Evolutionary conservation across 2,329 filamentous ascomycete genomes (phyloP).

Genomic region (Monilinia polystroma): DNA sequence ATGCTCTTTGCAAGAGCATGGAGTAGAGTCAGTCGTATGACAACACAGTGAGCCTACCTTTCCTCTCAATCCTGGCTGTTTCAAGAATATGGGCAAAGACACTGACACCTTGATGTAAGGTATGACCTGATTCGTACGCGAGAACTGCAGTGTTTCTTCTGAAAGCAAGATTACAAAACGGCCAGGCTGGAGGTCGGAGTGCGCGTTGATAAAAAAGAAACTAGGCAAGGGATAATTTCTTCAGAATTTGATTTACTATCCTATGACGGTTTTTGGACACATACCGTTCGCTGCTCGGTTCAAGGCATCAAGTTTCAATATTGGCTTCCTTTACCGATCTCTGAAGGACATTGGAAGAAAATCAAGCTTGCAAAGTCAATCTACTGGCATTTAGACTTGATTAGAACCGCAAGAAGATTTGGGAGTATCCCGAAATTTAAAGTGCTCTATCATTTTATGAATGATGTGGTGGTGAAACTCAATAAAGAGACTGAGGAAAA

Average conservation of each 20-base stretch:
- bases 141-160: conserved; percentile 49
- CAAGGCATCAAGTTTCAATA: conserved; percentile 45
- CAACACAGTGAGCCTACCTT: conserved; percentile 9
- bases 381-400: background rate
- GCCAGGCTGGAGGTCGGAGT: conserved; percentile 48
- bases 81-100: background rate
- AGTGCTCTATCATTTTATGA: conserved; percentile 51
- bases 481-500: conserved; percentile 41
- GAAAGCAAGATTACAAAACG: conserved; percentile 45
- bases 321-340: conserved; percentile 48
- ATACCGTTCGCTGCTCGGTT: conserved; percentile 44
- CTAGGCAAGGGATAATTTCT: conserved; percentile 17
- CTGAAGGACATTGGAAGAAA: background rate
- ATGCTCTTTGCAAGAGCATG: conserved; percentile 31
- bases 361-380: background rate
- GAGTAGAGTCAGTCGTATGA: conserved; percentile 26
- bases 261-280: conserved; percentile 42
- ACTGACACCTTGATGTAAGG: background rate
- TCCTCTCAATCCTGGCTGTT: background rate
- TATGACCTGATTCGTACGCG: conserved; percentile 38
- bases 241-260: conserved; percentile 54
- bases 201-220: background rate
- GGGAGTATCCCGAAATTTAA: conserved; percentile 36
- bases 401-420: conserved; percentile 28
- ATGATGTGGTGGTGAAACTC: conserved; percentile 50